Base-by-base conservation (phyloP, 2,329 filamentous ascomycete genomes). In the Sporothrix pallida region DNA sequence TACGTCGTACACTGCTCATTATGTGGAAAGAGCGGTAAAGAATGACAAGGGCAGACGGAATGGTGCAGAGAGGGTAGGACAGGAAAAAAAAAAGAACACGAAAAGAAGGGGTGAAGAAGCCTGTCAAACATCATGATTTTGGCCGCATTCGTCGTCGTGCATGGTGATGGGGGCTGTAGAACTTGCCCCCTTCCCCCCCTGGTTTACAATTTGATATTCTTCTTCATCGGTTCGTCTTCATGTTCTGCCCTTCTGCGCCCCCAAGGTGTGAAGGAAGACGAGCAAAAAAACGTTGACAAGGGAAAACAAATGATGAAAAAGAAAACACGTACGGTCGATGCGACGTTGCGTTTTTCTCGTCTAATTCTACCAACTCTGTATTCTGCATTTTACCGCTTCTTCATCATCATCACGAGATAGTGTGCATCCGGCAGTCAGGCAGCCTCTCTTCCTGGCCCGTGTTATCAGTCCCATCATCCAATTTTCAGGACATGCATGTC, bases 111-210 rank as follows among this genome's bases (percentile, higher is more conserved):
- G 37, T 9, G 46, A 65, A 60, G 46, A 65, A 48, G 12, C 42
- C 42, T 67, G 62, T 48, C 62, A 48, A 48, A 67, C 62, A 20
- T 15, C 12, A 26, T 13, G 46, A 48, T 12, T 23, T 23, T 67
- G 42, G 5, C 62, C 62, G 42, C 42, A 48, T 65, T 67, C 42
- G 62, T 67, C 42, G 12, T 67, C 62, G 62, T 67, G 62, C 62
- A 65, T 67, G 42, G 20, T 48, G 20, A 65, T 48, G 42, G 62
- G 42, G 42, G 62, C 62, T 48, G 62, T 26, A 37, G 31, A 37
- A 37, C 31, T 37, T 37, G 31, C 23, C 23, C 23, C 23, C 23
- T 3, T 26, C 23, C 23, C 23, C 23, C 23, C 23, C 3, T 1
- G 31, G 31, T 37, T 37, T 37, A 37, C 31, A 20, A 54, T 26